Evolutionary conservation across 805 yeast genomes (phyloP), one percentile per base, ranked within the genome.

Genomic region (Ogataea degrootiae): DNA sequence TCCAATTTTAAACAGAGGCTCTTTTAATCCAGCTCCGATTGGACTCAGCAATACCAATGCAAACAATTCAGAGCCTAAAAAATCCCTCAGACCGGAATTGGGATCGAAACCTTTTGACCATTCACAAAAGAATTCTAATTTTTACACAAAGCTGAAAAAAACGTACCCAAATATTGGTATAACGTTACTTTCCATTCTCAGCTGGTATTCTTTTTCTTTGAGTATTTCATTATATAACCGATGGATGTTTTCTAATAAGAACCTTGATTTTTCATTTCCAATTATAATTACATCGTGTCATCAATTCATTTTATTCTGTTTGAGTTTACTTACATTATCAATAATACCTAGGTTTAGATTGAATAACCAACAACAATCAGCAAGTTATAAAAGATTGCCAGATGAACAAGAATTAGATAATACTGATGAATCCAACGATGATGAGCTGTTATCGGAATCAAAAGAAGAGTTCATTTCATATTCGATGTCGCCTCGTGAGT

Each of bases 221-320:
- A 68, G 86, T 16, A 79, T 87, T 17, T 83, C 91, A 8, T 66
- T 87, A 31, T 94, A 92, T 70, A 94, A 94, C 72, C 91, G 91
- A 69, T 90, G 97, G 97, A 92, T 92, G 97, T 94, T 92, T 70
- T 91, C 92, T 37, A 74, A 55, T 46, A 62, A 77, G 9, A 85
- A 88, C 17, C 71, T 91, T 47, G 80, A 87, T 60, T 84, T 94
- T 58, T 78, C 80, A 33, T 94, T 82, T 61, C 99, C 99, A 1
- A 77, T 94, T 21, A 68, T 91, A 29, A 80, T 91, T 45, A 94
- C 99, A 0, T 73, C 91, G 4, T 75, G 83, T 56, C 99, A 94
- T 68, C 98, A 94, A 68, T 60, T 84, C 26, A 77, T 85, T 41
- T 76, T 89, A 39, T 70, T 86, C 49, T 46, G 71, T 39, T 59